Conservation (phyloP, 1,139 yeast species). For the Kluyveromyces sp. region DNA sequence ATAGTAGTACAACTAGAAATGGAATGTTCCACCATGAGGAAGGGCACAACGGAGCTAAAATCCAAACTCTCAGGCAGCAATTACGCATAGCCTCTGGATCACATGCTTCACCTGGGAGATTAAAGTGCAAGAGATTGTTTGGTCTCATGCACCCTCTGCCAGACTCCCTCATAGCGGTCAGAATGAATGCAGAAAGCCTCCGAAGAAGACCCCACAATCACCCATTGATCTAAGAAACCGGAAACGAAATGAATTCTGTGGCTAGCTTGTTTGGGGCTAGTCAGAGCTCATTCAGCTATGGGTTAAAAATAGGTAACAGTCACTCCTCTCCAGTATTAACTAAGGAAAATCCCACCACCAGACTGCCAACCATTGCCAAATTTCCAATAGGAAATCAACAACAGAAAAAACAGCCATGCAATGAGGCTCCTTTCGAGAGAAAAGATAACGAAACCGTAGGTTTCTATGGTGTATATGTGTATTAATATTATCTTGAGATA, state of each 20-base stretch:
- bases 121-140: constrained; percentile 15
- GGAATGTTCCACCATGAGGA: constrained; percentile 29
- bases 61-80: constrained; percentile 30
- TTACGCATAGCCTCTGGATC: constrained; percentile 27
- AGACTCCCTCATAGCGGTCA: constrained; percentile 26
- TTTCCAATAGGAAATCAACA: background rate
- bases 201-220: background rate
- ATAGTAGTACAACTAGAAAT: no score
- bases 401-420: background rate
- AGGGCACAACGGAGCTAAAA: constrained; percentile 28
- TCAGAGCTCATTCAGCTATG: constrained; percentile 33
- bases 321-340: constrained; percentile 31
- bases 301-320: constrained; percentile 27
- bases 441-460: constrained; percentile 35
- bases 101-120: constrained; percentile 24
- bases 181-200: background rate
- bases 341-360: constrained; percentile 9
- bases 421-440: constrained; percentile 14
- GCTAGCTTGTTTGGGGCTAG: constrained; percentile 37
- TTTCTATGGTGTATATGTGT: constrained; percentile 40
- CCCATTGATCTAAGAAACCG: constrained; percentile 57
- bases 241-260: constrained; percentile 67
- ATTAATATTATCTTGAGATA: constrained; percentile 35
- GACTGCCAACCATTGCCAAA: background rate
- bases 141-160: constrained; percentile 16